Base-by-base conservation (phyloP, 805 yeast species). In the Monosporozyma servazzii region DNA sequence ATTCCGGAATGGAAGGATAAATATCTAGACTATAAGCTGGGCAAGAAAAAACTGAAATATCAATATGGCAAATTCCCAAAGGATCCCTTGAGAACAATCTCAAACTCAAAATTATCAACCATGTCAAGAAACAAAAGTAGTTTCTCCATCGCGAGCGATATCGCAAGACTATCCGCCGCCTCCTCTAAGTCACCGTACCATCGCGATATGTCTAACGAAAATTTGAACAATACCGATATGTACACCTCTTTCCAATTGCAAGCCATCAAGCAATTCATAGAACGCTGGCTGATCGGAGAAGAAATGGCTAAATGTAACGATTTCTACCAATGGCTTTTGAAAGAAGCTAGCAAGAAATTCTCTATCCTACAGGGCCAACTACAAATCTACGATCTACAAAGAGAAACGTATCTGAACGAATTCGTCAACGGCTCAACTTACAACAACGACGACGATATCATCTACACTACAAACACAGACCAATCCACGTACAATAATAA, bases 1-100 rank as follows among this genome's bases (percentile, higher is more conserved):
- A 85, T 86, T 51, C 96, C 96, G 4, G 95, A 86, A 61, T 90
- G 97, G 97, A 81, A 80, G 61, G 83, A 80, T 50, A 82, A 82
- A 61, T 90, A 90, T 62, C 74, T 90, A 33, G 85, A 87, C 61
- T 84, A 84, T 63, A 81, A 81, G 58, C 63, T 67, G 44, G 74
- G 78, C 31, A 73, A 71, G 58, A 71, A 69, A 58, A 67, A 63
- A 54, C 60, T 74, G 48, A 72, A 59, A 9, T 68, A 69, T 31
- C 58, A 51, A 29, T 51, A 52, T 42, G 33, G 37, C 15, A 48
- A 46, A 9, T 37, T 50, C 6, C 53, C 55, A 4, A 47, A 47
- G n/a, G 57, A 54, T 46, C 55, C 55, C 21, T 11, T 21, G 18
- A 49, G 29, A 18, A 11, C 30, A 20, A 33, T 20, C 9, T 37